Conservation (phyloP, 495 filamentous ascomycete genomes). For the Hypomontagnella monticulosa region DNA sequence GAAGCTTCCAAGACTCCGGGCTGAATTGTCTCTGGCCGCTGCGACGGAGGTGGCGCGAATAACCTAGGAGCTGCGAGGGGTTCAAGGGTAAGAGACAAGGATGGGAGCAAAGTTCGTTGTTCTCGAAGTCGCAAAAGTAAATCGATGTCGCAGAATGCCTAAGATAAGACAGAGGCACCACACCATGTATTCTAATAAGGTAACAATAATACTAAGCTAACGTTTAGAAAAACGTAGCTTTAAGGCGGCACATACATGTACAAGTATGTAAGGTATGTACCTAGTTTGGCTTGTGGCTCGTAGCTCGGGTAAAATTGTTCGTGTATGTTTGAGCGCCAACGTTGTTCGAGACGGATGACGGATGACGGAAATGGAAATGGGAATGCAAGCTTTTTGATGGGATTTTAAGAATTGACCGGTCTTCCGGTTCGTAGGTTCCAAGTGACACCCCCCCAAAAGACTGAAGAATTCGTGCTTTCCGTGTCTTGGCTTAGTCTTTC, state of each 20-base stretch:
- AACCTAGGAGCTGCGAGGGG: conserved; percentile 24
- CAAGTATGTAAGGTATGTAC: background rate
- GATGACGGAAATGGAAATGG: conserved; percentile 33
- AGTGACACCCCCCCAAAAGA: conserved; percentile 20
- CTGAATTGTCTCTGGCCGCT: conserved; percentile 40
- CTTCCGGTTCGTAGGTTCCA: conserved; percentile 35
- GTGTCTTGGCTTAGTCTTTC: conserved; percentile 39
- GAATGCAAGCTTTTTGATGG: conserved; percentile 32
- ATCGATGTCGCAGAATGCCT: conserved; percentile 40
- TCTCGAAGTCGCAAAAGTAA: conserved; percentile 47
- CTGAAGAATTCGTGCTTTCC: conserved; percentile 26
- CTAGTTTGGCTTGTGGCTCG: background rate
- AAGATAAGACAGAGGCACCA: conserved; percentile 1
- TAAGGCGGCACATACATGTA: background rate
- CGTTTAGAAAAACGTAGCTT: background rate
- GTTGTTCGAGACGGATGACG: conserved; percentile 19
- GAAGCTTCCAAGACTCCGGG: conserved; percentile 43
- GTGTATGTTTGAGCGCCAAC: conserved; percentile 14
- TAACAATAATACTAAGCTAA: background rate
- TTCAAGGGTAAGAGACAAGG: conserved; percentile 39
- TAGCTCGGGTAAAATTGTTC: conserved; percentile 8
- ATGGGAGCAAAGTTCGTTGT: conserved; percentile 41
- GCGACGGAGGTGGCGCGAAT: conserved; percentile 32
- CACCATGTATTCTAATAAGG: conserved; percentile 5
- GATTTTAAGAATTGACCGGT: conserved; percentile 40